phyloP scores from a whole-genome alignment of 352 stramenopile species.

The Phytophthora kernoviae region DNA sequence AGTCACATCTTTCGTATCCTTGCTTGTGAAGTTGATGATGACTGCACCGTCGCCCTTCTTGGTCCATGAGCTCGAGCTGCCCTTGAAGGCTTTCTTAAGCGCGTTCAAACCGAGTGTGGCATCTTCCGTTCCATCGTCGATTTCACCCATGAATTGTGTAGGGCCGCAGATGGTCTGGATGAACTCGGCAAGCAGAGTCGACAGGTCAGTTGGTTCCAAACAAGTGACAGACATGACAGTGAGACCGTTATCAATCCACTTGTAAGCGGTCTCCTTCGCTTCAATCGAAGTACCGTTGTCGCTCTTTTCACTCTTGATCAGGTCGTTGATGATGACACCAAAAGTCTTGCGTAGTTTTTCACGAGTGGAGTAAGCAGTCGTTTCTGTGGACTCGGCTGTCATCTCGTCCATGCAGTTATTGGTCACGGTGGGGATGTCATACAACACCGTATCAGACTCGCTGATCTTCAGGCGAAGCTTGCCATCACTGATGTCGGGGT shows the following conservation, averaged over 20 bases:
- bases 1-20: slow-evolving; percentile 44
- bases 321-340: slow-evolving; percentile 51
- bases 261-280: slow-evolving; percentile 33
- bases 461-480: slow-evolving; percentile 44
- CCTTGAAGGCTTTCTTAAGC: slow-evolving; percentile 47
- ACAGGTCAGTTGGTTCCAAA: slow-evolving; percentile 55
- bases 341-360: slow-evolving; percentile 56
- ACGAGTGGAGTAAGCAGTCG: slow-evolving; percentile 37
- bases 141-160: slow-evolving; percentile 49
- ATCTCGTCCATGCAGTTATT: slow-evolving; percentile 48
- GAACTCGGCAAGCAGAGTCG: slow-evolving; percentile 48
- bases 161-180: slow-evolving; percentile 64
- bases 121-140: slow-evolving; percentile 45
- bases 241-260: slow-evolving; percentile 39
- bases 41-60: slow-evolving; percentile 40
- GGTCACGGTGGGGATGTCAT: slow-evolving; percentile 51
- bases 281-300: slow-evolving; percentile 39
- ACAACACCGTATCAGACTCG: slow-evolving; percentile 48
- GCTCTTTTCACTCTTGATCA: slow-evolving; percentile 43
- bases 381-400: slow-evolving; percentile 16
- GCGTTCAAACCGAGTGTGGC: slow-evolving; percentile 44
- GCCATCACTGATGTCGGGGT: slow-evolving; percentile 29
- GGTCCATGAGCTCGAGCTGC: slow-evolving; percentile 44
- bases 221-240: slow-evolving; percentile 36
- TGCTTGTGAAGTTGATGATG: slow-evolving; percentile 45